Conservation (phyloP, 1,139 yeast species). For the Citeromyces hawaiiensis region DNA sequence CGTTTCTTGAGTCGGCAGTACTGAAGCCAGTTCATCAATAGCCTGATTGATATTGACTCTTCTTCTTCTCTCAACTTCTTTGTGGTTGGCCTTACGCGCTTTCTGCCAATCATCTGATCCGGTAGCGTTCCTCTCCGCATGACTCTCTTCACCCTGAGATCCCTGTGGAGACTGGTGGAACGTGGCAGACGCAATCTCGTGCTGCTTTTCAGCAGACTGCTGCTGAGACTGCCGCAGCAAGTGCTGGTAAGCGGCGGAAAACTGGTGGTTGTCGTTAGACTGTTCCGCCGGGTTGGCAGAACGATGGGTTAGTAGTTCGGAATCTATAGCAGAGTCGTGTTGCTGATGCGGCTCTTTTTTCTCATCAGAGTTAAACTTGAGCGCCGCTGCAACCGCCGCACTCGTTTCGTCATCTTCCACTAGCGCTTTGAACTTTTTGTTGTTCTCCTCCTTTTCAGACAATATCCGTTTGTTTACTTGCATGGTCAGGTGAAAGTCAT, state of each 20-base stretch:
- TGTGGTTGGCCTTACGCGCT: conserved; percentile 80
- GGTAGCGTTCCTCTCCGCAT: conserved; percentile 25
- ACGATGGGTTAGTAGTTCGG: conserved; percentile 2
- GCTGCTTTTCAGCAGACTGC: conserved; percentile 1
- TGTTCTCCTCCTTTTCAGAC: neutral
- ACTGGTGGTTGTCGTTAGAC: conserved; percentile 1
- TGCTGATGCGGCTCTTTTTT: conserved; percentile 1
- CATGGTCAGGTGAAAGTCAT: conserved; percentile 2
- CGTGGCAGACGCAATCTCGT: conserved; percentile 1
- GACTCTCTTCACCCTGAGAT: neutral
- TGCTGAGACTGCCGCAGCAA: conserved; percentile 2
- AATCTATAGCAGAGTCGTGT: conserved; percentile 3
- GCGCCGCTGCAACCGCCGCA: conserved; percentile 3
- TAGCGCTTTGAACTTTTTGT: conserved; percentile 1
- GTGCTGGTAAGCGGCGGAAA: conserved; percentile 2
- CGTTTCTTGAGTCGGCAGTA: conserved; percentile 81
- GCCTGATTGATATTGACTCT: conserved; percentile 88
- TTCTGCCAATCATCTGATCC: conserved; percentile 84
- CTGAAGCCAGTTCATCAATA: conserved; percentile 67
- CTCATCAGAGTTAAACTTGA: conserved; percentile 1
- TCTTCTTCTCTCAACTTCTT: conserved; percentile 94
- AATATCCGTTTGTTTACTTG: conserved; percentile 1
- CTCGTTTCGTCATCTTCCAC: neutral
- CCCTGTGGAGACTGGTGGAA: conserved; percentile 1
- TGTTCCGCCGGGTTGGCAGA: conserved; percentile 1